These are phyloP conservation scores for Musa itinerans DNA, from an alignment of 176 grass and related monocot species.

Conservation along the genomic window DNA sequence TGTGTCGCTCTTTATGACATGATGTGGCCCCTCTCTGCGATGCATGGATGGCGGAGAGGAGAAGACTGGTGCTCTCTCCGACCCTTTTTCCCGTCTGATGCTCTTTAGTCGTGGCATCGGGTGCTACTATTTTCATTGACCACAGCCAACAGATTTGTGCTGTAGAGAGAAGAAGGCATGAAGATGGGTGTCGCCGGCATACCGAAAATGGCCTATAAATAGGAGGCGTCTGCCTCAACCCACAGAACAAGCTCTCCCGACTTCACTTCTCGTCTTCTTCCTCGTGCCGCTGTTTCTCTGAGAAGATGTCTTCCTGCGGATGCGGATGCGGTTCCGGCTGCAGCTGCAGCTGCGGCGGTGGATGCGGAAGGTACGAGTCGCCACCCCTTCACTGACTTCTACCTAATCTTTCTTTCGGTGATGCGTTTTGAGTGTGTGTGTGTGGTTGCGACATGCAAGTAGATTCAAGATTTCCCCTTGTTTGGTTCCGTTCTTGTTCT, in stretches of 20 bases:
- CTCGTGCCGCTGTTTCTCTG: no score
- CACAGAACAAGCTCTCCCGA: neutral
- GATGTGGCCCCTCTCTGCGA: neutral
- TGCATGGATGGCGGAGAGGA: no score
- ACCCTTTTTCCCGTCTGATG: no score
- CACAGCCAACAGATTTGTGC: neutral
- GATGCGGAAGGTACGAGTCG: neutral
- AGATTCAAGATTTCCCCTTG: neutral
- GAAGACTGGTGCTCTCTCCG: no score
- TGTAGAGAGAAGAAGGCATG: neutral
- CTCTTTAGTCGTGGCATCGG: no score
- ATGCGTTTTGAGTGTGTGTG: no score
- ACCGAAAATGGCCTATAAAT: neutral
- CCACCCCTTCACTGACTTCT: neutral
- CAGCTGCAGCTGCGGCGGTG: neutral
- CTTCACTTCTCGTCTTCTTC: no score
- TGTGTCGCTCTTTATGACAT: neutral
- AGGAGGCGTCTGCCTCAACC: neutral
- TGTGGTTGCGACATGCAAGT: neutral
- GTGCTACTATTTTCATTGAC: no score
- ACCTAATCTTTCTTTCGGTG: neutral
- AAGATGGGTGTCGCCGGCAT: neutral
- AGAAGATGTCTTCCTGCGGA: conserved; percentile 4
- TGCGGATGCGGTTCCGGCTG: neutral
- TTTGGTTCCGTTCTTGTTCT: neutral